A percentile compares a stretch with the other conserved stretches of the same genome.
phyloP scores from a whole-genome alignment of 2,329 filamentous ascomycete species.

The Phyllosticta capitalensis region DNA sequence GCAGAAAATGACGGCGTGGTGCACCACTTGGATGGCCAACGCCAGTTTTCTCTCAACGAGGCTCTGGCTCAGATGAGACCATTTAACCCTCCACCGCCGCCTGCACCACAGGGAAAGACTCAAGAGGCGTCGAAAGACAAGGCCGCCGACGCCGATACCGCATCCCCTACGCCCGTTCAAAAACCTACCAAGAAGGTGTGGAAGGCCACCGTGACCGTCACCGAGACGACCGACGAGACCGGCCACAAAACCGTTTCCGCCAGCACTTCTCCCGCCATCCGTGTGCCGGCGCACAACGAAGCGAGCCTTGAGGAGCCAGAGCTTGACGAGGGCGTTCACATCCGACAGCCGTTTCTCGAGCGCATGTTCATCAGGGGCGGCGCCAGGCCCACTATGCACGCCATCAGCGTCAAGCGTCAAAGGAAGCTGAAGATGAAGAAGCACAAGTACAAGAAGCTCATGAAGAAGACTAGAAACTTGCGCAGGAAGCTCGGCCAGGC shows the following conservation, averaged over 20 bases:
- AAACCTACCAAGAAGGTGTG: conserved; percentile 27
- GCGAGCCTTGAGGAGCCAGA: conserved; percentile 23
- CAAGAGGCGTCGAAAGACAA: conserved; percentile 6
- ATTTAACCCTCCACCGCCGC: conserved; percentile 77
- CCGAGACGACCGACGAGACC: conserved; percentile 42
- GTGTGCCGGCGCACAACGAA: conserved; percentile 19
- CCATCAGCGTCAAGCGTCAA: conserved; percentile 86
- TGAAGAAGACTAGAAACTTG: conserved; percentile 81
- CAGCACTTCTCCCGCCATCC: conserved; percentile 41
- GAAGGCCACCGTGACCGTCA: conserved; percentile 41
- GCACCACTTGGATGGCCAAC: conserved; percentile 24
- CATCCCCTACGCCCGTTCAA: conserved; percentile 12
- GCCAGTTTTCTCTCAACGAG: conserved; percentile 28
- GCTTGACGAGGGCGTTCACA: conserved; percentile 25
- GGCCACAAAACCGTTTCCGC: conserved; percentile 45
- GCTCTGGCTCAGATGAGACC: conserved; percentile 52
- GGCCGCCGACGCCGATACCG: conserved; percentile 27
- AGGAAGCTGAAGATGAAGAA: conserved; percentile 99
- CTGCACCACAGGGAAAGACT: conserved; percentile 42
- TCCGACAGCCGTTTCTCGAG: conserved; percentile 50
- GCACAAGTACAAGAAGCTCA: conserved; percentile 99
- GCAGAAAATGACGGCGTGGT: conserved; percentile 20
- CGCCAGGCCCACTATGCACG: conserved; percentile 48
- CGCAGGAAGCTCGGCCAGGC: conserved; percentile 63
- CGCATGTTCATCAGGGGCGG: conserved; percentile 49